These are phyloP conservation scores for Podaxis sp. DNA, from an alignment of 768 basidiomycete genomes.

Conservation along the genomic window DNA sequence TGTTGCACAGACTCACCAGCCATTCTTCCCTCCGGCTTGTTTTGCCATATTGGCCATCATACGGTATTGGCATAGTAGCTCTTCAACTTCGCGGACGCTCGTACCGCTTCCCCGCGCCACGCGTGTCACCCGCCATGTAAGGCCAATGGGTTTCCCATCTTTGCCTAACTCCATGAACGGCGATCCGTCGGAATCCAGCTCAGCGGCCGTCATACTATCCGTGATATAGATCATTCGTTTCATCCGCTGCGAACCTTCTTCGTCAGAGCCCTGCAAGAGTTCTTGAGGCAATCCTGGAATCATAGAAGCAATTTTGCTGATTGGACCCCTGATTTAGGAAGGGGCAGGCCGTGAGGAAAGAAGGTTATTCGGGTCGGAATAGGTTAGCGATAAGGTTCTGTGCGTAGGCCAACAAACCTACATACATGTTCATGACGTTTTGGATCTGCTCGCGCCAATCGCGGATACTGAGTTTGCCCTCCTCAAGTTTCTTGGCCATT, in stretches of 20 bases:
- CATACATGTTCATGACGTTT: conserved; percentile 96
- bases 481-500: conserved; percentile 96
- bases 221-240: conserved; percentile 99
- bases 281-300: conserved; percentile 96
- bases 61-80: conserved; percentile 91
- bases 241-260: conserved; percentile 87
- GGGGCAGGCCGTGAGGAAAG: not conserved
- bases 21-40: conserved; percentile 96
- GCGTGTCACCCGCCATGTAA: conserved; percentile 88
- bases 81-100: conserved; percentile 96
- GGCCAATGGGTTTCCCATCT: conserved; percentile 79
- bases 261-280: conserved; percentile 88
- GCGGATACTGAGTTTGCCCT: conserved; percentile 94
- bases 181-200: conserved; percentile 93
- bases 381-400: not conserved
- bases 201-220: conserved; percentile 92
- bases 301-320: conserved; percentile 98
- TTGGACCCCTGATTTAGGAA: conserved; percentile 77
- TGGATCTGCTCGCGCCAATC: conserved; percentile 98
- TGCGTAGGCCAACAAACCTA: conserved; percentile 11
- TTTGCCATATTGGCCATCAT: conserved; percentile 99
- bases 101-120: conserved; percentile 95
- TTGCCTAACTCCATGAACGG: conserved; percentile 85
- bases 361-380: not conserved
- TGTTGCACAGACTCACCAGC: conserved; percentile 55